phyloP scores from a whole-genome alignment of 2,329 filamentous ascomycete genomes.

The Zymoseptoria tritici region DNA sequence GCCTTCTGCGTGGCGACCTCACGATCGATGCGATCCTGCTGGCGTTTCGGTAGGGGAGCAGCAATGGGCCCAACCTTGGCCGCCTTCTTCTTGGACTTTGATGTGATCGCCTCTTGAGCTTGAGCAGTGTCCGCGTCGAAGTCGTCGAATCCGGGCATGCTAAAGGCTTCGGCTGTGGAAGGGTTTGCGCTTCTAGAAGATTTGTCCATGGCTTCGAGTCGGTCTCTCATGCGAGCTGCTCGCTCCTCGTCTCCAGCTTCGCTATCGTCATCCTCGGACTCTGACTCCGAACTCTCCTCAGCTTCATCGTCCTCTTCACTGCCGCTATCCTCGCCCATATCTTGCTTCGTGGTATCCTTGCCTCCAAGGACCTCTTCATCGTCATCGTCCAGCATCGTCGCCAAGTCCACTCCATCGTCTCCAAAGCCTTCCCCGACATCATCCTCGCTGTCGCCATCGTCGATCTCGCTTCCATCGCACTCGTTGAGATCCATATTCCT shows the following conservation, averaged over 20 bases:
- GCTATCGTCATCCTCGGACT: constrained; percentile 45
- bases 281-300: constrained; percentile 35
- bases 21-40: constrained; percentile 79
- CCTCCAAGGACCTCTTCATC: constrained; percentile 36
- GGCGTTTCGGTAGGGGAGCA: constrained; percentile 73
- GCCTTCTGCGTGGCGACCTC: constrained; percentile 80
- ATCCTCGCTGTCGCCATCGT: constrained; percentile 38
- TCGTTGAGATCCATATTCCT: constrained; percentile 45
- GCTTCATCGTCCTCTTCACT: constrained; percentile 44
- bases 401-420: constrained; percentile 56
- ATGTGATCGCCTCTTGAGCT: constrained; percentile 59
- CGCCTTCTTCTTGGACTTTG: constrained; percentile 43
- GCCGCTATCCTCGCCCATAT: constrained; percentile 21
- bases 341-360: constrained; percentile 29
- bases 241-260: constrained; percentile 47
- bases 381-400: constrained; percentile 53
- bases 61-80: constrained; percentile 45
- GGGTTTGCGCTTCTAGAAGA: constrained; percentile 4
- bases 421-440: constrained; percentile 50
- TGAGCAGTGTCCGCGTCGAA: constrained; percentile 65
- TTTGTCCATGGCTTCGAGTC: constrained; percentile 43
- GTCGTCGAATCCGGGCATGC: constrained; percentile 42
- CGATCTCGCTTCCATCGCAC: constrained; percentile 34
- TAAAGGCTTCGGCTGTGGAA: constrained; percentile 23
- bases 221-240: constrained; percentile 54